Conservation (phyloP, 2,329 filamentous ascomycete species). For the Xylaria sp. region DNA sequence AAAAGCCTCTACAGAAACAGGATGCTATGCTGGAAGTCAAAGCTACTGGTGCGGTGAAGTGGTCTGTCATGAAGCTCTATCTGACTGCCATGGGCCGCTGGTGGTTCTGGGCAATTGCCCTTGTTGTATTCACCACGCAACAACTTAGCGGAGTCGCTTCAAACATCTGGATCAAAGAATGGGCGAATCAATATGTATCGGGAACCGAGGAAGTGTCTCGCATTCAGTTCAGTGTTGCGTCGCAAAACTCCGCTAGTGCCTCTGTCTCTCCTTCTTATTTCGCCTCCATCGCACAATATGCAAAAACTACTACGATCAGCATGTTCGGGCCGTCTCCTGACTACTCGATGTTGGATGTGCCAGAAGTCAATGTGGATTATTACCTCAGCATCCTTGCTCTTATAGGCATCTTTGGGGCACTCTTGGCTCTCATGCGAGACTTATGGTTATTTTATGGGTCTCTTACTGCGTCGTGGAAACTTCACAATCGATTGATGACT, state of each 20-base stretch:
- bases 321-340: slow-evolving; percentile 52
- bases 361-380: slow-evolving; percentile 82
- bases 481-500: slow-evolving; percentile 82
- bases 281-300: slow-evolving; percentile 54
- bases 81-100: slow-evolving; percentile 91
- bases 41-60: slow-evolving; percentile 86
- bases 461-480: slow-evolving; percentile 83
- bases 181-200: slow-evolving; percentile 86
- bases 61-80: slow-evolving; percentile 87
- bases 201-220: slow-evolving; percentile 54
- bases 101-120: slow-evolving; percentile 90
- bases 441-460: slow-evolving; percentile 93
- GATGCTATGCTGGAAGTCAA: slow-evolving; percentile 79
- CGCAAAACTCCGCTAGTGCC: slow-evolving; percentile 51
- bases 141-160: slow-evolving; percentile 88
- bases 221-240: slow-evolving; percentile 51
- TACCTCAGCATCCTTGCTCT: slow-evolving; percentile 86
- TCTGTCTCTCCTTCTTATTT: slow-evolving; percentile 54
- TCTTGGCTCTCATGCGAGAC: slow-evolving; percentile 85
- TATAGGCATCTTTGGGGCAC: slow-evolving; percentile 80
- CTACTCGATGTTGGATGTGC: slow-evolving; percentile 51
- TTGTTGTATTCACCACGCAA: slow-evolving; percentile 80
- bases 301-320: slow-evolving; percentile 44
- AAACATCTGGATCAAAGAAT: slow-evolving; percentile 93
- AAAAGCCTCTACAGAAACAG: slow-evolving; percentile 60